Conservation (phyloP, 148 eudicot species). For the Oxyria digyna region DNA sequence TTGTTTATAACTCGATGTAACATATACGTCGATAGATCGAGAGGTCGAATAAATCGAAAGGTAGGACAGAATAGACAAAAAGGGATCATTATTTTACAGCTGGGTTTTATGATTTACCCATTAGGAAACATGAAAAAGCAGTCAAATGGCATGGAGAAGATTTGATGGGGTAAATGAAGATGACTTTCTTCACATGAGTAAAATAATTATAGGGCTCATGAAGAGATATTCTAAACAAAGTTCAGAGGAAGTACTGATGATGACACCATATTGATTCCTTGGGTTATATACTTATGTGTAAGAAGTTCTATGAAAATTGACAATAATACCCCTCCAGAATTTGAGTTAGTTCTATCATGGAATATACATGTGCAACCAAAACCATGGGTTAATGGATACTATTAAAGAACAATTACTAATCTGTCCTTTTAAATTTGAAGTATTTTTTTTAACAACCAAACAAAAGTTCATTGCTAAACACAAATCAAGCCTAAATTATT, state of each 20-base stretch:
- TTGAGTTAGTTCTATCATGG: constrained; percentile 2
- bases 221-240: not conserved
- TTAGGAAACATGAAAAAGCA: constrained; percentile 11
- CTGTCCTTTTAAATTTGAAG: no score
- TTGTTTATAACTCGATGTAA: no score
- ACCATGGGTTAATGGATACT: not conserved
- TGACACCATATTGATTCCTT: constrained; percentile 6
- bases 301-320: not conserved
- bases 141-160: not conserved
- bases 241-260: constrained; percentile 1
- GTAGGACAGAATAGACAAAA: no score
- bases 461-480: no score
- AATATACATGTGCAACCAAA: not conserved
- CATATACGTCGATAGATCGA: no score
- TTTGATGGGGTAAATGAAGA: not conserved
- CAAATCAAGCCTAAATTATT: no score
- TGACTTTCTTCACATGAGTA: not conserved
- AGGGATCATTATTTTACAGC: no score
- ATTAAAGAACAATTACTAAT: no score
- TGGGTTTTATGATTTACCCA: constrained; percentile 14
- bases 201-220: not conserved
- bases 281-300: constrained; percentile 7
- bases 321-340: not conserved
- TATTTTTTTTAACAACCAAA: no score
- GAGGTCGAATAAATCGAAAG: no score